Evolutionary conservation across 352 stramenopile genomes (phyloP), one percentile per base, ranked within the genome.

Genomic region (Blastocystis sp.): DNA sequence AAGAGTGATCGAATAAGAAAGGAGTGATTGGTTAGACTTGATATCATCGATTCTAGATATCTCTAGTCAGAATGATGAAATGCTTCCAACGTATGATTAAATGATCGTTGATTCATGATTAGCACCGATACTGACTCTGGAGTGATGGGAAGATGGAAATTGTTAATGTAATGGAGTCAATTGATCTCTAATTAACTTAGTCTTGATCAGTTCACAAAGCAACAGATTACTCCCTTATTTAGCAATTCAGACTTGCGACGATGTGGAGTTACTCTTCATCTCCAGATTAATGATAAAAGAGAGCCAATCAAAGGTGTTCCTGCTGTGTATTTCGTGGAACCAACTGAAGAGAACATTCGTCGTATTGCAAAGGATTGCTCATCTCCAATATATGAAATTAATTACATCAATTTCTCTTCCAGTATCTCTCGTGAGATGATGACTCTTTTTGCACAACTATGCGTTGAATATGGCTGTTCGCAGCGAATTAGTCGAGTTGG

Each of bases 261-360:
- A 85, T 95, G 96, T 59, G 93, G 95, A 71, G 95, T 99, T 66
- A 99, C 96, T 59, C 91, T 99, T 24, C 95, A 98, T 89, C 93
- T 98, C 90, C 90, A 97, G 74, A 91, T 98, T 29, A 56, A 16
- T 32, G 59, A 87, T 24, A 94, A 98, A 59, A 92, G 96, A 11
- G 95, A 98, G 73, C 91, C 93, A 32, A 98, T 99, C 73, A 94
- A 95, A 7, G 96, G 98, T 88, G 96, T 98, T 0, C 94, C 95
- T 7, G 96, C 94, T 51, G 94, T 98, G 35, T 98, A 98, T 90
- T 98, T 98, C 89, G 94, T 97, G 75, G 90, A 93, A 75, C 95
- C 96, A 19, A 98, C 94, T 37, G 91, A 92, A 37, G 92, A 95
- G 52, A 99, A 98, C 89, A 91, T 98, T 35, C 90, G 94, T 61